These are phyloP conservation scores for Physcia stellaris DNA, from an alignment of 495 filamentous ascomycete species.

Conservation along the genomic window DNA sequence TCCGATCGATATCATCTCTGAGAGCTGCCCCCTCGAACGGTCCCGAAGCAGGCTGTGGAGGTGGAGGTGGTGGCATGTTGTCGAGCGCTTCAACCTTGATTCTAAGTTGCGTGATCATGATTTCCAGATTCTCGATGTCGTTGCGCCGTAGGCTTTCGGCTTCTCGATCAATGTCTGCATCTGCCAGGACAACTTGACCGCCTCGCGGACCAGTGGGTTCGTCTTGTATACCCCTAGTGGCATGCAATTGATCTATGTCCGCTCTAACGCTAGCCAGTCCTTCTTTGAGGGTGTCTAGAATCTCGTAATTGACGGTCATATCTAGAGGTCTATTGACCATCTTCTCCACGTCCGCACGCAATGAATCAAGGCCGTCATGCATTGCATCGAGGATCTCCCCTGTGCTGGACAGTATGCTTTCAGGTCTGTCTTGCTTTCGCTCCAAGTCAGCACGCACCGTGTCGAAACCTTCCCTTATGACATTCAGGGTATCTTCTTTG, in stretches of 20 bases:
- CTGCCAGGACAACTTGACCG: slow-evolving; percentile 43
- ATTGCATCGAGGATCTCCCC: slow-evolving; percentile 70
- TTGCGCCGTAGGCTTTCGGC: slow-evolving; percentile 40
- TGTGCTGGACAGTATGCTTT: slow-evolving; percentile 45
- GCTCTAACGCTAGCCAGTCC: slow-evolving; percentile 57
- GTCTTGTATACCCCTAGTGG: slow-evolving; percentile 27
- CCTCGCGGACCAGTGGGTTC: slow-evolving; percentile 28
- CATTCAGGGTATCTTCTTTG: slow-evolving; percentile 47
- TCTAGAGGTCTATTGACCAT: slow-evolving; percentile 65
- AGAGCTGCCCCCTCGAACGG: slow-evolving; percentile 28
- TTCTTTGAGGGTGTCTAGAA: slow-evolving; percentile 70
- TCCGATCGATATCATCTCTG: slow-evolving; percentile 45
- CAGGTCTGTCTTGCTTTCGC: slow-evolving; percentile 36
- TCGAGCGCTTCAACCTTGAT: slow-evolving; percentile 76
- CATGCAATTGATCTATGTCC: slow-evolving; percentile 66
- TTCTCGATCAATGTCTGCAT: slow-evolving; percentile 24
- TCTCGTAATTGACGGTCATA: slow-evolving; percentile 69
- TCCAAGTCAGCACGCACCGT: slow-evolving; percentile 53
- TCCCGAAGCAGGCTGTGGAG: slow-evolving; percentile 28
- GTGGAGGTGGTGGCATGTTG: slow-evolving; percentile 34
- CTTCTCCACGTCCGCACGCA: slow-evolving; percentile 63
- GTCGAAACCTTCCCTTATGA: slow-evolving; percentile 53
- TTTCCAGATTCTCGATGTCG: slow-evolving; percentile 73
- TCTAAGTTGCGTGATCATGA: slow-evolving; percentile 65
- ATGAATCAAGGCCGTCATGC: slow-evolving; percentile 63